Evolutionary conservation across 805 yeast species (phyloP).

Genomic region (Komagataella populi): DNA sequence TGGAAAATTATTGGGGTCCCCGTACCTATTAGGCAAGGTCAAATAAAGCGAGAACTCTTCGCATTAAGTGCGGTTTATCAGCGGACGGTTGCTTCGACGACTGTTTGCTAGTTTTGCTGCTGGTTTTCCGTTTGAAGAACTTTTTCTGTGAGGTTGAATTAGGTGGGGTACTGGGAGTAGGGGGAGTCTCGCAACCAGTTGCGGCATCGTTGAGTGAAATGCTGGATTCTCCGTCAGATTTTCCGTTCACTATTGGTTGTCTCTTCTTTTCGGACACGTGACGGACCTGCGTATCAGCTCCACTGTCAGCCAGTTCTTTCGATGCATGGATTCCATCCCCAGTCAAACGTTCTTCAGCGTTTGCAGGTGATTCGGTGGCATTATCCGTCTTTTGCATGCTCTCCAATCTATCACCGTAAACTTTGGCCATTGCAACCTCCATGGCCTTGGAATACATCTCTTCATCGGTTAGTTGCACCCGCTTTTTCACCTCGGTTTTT

Average conservation of each 20-base stretch:
- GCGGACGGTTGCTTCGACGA: neutral
- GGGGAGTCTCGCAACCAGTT: neutral
- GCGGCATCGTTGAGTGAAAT: neutral
- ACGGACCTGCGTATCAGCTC: neutral
- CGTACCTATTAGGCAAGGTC: neutral
- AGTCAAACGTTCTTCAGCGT: neutral
- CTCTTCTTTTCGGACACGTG: neutral
- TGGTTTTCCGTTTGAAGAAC: neutral
- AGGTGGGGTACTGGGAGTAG: neutral
- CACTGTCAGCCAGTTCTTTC: neutral
- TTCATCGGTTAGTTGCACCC: slow-evolving; percentile 20
- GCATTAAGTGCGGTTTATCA: neutral
- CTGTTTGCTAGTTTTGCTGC: neutral
- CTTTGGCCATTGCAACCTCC: slow-evolving; percentile 40
- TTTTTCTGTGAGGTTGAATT: neutral
- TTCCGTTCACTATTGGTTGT: neutral
- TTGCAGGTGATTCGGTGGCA: neutral
- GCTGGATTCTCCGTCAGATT: neutral
- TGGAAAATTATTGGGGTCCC: neutral
- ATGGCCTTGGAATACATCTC: slow-evolving; percentile 44
- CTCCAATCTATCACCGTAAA: slow-evolving; percentile 26
- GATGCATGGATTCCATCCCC: neutral
- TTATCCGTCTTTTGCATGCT: neutral
- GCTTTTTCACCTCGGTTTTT: neutral
- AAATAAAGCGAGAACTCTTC: neutral